Conservation (phyloP, 352 stramenopile genomes). For the Phytophthora melonis region DNA sequence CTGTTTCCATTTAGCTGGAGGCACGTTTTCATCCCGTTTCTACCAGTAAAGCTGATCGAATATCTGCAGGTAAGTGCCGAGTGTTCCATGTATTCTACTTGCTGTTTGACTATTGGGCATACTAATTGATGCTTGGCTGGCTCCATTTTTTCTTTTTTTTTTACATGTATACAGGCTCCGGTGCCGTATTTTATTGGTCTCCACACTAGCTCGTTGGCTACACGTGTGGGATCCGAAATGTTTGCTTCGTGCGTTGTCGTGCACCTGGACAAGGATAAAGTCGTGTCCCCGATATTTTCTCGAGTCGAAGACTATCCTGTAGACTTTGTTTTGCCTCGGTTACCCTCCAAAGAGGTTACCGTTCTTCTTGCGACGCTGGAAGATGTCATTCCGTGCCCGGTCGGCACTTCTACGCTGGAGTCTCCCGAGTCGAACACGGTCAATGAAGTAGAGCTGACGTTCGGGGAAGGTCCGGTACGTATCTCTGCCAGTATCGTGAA, state of each 20-base stretch:
- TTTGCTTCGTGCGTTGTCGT: slow-evolving; percentile 87
- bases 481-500: background rate
- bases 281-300: slow-evolving; percentile 76
- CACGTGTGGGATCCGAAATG: slow-evolving; percentile 71
- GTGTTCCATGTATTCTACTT: background rate
- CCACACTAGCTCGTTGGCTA: slow-evolving; percentile 85
- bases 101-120: background rate
- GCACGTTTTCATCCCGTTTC: slow-evolving; percentile 89
- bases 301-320: slow-evolving; percentile 57
- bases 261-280: slow-evolving; percentile 87
- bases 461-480: slow-evolving; percentile 72
- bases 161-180: slow-evolving; percentile 54
- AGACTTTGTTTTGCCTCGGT: slow-evolving; percentile 60
- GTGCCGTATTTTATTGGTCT: slow-evolving; percentile 89
- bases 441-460: slow-evolving; percentile 74
- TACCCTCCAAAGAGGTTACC: slow-evolving; percentile 61
- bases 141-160: too few relatives aligned
- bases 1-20: slow-evolving; percentile 88
- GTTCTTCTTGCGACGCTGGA: slow-evolving; percentile 45
- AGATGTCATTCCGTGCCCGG: slow-evolving; percentile 52
- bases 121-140: background rate
- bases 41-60: slow-evolving; percentile 84
- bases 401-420: slow-evolving; percentile 20
- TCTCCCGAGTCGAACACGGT: slow-evolving; percentile 24
- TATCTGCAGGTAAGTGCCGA: slow-evolving; percentile 68